phyloP scores from a whole-genome alignment of 164 flowering plant genomes.

The Aristolochia californica region DNA sequence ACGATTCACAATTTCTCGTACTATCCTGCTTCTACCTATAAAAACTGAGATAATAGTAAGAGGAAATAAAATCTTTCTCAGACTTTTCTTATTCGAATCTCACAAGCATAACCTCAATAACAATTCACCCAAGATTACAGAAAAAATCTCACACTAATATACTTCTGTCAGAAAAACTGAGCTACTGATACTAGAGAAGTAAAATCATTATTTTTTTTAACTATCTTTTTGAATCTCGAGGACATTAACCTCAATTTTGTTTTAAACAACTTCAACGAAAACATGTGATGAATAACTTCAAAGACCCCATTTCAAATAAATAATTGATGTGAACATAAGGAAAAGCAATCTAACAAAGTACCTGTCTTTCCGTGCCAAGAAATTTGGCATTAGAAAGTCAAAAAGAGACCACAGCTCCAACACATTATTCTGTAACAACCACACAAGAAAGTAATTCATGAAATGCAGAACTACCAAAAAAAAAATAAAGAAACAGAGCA shows the following conservation, averaged over 20 bases:
- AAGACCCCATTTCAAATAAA: not conserved
- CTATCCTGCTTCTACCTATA: too few species aligned
- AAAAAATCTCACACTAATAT: not conserved
- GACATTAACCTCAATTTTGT: too few species aligned
- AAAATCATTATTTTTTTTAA: not conserved
- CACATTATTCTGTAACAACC: conserved; percentile 72
- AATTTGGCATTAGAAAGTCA: conserved; percentile 98
- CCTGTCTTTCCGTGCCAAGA: conserved; percentile 99
- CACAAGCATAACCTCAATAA: not conserved
- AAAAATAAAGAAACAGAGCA: not conserved
- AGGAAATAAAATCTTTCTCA: not conserved
- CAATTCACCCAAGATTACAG: not conserved
- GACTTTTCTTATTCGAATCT: too few species aligned
- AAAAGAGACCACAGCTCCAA: conserved; percentile 98
- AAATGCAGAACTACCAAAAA: conserved; percentile 1
- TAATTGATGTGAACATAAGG: not conserved
- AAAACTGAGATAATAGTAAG: too few species aligned
- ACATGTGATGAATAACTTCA: not conserved
- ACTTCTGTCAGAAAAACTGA: not conserved
- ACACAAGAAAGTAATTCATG: conserved; percentile 8
- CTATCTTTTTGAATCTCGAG: too few species aligned
- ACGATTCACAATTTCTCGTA: too few species aligned
- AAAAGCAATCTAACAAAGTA: conserved; percentile 7
- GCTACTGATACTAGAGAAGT: not conserved
- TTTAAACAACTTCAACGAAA: not conserved